A percentile compares a stretch with the other conserved stretches of the same genome.
phyloP scores from a whole-genome alignment of 257 asterid species.

The Ajuga chamaepitys region DNA sequence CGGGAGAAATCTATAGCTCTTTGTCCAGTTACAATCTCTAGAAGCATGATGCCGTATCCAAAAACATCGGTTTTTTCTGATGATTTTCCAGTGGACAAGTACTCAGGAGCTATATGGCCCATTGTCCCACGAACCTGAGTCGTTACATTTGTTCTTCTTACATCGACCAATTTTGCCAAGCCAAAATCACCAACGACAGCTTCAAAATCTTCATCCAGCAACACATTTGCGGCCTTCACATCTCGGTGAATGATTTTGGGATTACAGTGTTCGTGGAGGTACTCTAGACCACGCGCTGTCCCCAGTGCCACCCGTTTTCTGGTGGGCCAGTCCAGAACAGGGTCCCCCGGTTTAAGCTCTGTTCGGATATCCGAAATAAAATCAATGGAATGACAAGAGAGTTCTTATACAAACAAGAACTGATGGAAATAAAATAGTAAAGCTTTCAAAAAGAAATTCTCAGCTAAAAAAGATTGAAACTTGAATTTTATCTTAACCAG shows the following conservation, averaged over 20 bases:
- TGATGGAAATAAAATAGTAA: not conserved
- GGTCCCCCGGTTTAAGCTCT: constrained; percentile 85
- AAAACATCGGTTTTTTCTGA: constrained; percentile 92
- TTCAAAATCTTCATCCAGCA: constrained; percentile 85
- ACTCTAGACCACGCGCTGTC: constrained; percentile 92
- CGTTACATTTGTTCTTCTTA: constrained; percentile 82
- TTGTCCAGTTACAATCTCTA: constrained; percentile 93
- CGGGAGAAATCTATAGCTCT: constrained; percentile 97
- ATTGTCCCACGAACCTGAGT: constrained; percentile 98
- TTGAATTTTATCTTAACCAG: too few relatives aligned
- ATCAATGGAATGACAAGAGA: not conserved
- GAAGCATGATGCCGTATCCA: constrained; percentile 93
- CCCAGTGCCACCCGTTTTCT: constrained; percentile 85
- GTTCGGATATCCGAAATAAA: constrained; percentile 22
- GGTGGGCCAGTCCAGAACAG: constrained; percentile 76
- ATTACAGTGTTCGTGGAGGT: constrained; percentile 89
- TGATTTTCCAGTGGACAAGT: constrained; percentile 92
- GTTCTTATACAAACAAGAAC: not conserved
- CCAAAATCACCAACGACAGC: constrained; percentile 99
- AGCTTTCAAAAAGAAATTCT: too few relatives aligned
- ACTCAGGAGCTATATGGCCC: constrained; percentile 99
- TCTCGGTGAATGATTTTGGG: constrained; percentile 96
- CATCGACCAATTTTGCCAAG: constrained; percentile 87
- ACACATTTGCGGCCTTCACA: constrained; percentile 97
- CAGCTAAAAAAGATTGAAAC: too few relatives aligned